Percentiles rank a stretch among this genome's conserved stretches.
These are phyloP conservation scores for Plicaturopsis crispa DNA, from an alignment of 768 basidiomycete species.

Conservation along the genomic window DNA sequence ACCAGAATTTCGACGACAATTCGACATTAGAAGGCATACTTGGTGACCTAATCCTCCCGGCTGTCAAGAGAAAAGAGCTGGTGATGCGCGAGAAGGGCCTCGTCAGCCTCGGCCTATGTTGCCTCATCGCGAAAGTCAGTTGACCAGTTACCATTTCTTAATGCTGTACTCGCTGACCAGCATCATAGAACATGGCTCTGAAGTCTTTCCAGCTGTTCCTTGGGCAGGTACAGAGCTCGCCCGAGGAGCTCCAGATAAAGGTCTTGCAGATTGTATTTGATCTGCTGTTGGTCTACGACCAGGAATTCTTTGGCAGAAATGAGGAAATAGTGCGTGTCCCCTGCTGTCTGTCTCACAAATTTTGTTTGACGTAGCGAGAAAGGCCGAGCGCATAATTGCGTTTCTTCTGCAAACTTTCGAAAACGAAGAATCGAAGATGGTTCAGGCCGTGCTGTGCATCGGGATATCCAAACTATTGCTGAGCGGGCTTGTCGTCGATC, in stretches of 20 bases:
- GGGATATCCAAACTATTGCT: slow-evolving; percentile 86
- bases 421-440: slow-evolving; percentile 20
- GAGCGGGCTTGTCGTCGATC: slow-evolving; percentile 65
- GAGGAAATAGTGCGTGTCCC: slow-evolving; percentile 18
- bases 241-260: slow-evolving; percentile 57
- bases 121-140: slow-evolving; percentile 69
- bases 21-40: neutral
- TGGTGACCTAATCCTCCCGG: slow-evolving; percentile 82
- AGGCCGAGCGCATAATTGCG: slow-evolving; percentile 35
- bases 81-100: slow-evolving; percentile 76
- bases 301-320: slow-evolving; percentile 40
- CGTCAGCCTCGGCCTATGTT: slow-evolving; percentile 74
- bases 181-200: slow-evolving; percentile 49
- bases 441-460: slow-evolving; percentile 66
- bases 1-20: slow-evolving; percentile 19
- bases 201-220: slow-evolving; percentile 73
- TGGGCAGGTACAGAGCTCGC: slow-evolving; percentile 59
- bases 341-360: slow-evolving; percentile 23
- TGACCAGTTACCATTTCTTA: neutral
- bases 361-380: neutral
- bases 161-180: neutral
- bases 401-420: slow-evolving; percentile 42
- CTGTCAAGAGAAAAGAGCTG: slow-evolving; percentile 83
- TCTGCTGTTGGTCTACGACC: slow-evolving; percentile 77
- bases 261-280: slow-evolving; percentile 81